phyloP scores from a whole-genome alignment of 768 basidiomycete genomes.

The Coprinellus micaceus region DNA sequence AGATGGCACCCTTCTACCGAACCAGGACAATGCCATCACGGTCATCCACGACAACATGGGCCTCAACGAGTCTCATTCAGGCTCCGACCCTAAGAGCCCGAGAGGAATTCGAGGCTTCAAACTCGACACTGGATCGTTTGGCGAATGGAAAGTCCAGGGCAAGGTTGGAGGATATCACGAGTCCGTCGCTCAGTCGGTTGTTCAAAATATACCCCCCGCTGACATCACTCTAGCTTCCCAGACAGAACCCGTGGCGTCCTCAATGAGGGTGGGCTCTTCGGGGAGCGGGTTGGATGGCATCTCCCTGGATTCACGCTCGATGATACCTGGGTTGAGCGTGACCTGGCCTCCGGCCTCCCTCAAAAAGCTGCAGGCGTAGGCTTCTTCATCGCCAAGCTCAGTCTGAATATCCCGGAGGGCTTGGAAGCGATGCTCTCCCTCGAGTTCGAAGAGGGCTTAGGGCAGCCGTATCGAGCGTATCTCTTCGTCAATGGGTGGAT shows the following conservation, averaged over 20 bases:
- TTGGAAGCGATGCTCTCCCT: constrained; percentile 71
- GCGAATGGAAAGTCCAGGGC: constrained; percentile 72
- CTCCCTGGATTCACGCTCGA: constrained; percentile 63
- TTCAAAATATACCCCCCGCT: not conserved
- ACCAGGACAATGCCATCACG: constrained; percentile 71
- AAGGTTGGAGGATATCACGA: constrained; percentile 65
- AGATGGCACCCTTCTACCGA: constrained; percentile 42
- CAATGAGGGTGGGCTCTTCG: constrained; percentile 70
- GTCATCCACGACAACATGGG: constrained; percentile 57
- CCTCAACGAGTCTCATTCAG: not conserved
- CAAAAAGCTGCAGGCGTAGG: constrained; percentile 62
- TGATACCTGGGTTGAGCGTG: constrained; percentile 54
- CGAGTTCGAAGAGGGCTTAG: constrained; percentile 55
- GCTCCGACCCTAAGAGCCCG: constrained; percentile 61
- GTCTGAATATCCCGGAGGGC: constrained; percentile 52
- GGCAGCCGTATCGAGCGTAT: constrained; percentile 66
- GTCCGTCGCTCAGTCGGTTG: constrained; percentile 32
- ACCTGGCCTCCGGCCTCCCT: constrained; percentile 58
- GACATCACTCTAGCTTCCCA: constrained; percentile 47
- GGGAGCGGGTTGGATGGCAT: constrained; percentile 74
- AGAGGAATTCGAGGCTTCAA: constrained; percentile 76
- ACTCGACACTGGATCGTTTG: constrained; percentile 57
- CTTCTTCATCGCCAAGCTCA: constrained; percentile 76
- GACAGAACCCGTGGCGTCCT: constrained; percentile 60
- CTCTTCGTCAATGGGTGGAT: constrained; percentile 88